Percentiles rank a stretch among this genome's conserved stretches.
These are phyloP conservation scores for Petunia secreta DNA, from an alignment of 257 asterid genomes.

Conservation along the genomic window DNA sequence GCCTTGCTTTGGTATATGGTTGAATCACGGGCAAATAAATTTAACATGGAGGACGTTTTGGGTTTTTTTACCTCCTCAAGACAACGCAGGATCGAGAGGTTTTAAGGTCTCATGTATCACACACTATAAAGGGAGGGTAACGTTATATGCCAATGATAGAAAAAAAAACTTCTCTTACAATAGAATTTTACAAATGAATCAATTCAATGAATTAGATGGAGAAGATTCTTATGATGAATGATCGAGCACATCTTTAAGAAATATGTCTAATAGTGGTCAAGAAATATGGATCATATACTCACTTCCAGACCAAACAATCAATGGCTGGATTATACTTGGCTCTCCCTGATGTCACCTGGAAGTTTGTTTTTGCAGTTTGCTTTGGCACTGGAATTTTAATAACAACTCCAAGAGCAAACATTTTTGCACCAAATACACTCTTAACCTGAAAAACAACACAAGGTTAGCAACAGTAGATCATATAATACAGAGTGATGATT, in stretches of 20 bases:
- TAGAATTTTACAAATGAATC: too few species aligned
- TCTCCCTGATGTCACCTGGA: conserved; percentile 98
- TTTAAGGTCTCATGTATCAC: too few species aligned
- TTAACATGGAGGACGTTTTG: too few species aligned
- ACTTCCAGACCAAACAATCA: conserved; percentile 99
- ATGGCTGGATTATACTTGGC: conserved; percentile 95
- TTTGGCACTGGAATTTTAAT: conserved; percentile 97
- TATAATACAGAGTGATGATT: background rate
- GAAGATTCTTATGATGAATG: background rate
- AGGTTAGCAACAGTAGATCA: conserved; percentile 15
- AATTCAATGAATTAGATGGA: too few species aligned
- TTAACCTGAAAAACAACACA: conserved; percentile 66
- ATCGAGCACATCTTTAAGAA: background rate
- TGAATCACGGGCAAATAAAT: too few species aligned
- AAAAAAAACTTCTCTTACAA: too few species aligned
- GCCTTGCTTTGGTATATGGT: too few species aligned
- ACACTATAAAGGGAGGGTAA: too few species aligned
- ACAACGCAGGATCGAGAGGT: too few species aligned
- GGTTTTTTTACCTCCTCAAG: too few species aligned
- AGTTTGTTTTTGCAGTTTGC: conserved; percentile 97
- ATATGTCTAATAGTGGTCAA: background rate
- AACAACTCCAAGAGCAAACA: conserved; percentile 99
- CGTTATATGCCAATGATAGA: too few species aligned
- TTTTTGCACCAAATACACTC: conserved; percentile 99
- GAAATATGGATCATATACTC: conserved; percentile 42